These are phyloP conservation scores for Ophiostoma novo-ulmi DNA, from an alignment of 2,329 filamentous ascomycete species.

Conservation along the genomic window DNA sequence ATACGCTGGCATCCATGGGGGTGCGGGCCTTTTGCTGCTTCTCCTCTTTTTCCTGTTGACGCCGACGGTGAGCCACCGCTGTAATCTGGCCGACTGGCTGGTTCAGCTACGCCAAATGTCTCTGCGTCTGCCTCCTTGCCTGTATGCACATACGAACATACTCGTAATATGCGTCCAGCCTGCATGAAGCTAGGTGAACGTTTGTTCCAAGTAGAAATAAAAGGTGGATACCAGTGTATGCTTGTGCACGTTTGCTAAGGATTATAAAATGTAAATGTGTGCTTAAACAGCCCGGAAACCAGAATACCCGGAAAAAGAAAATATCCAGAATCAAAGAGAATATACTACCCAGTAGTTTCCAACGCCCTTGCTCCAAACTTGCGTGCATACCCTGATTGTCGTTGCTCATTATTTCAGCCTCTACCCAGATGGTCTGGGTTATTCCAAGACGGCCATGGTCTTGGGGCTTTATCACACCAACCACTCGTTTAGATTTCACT, in stretches of 20 bases:
- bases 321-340: background rate
- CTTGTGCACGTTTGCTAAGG: background rate
- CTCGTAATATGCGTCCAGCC: background rate
- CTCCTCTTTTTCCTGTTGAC: slow-evolving; percentile 1
- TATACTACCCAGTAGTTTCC: background rate
- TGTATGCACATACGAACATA: background rate
- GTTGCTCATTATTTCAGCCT: slow-evolving; percentile 6
- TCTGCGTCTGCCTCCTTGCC: background rate
- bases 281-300: background rate
- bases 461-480: background rate
- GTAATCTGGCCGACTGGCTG: background rate
- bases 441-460: background rate
- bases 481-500: background rate
- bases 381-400: slow-evolving; percentile 4
- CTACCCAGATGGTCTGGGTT: background rate
- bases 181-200: background rate
- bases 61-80: background rate
- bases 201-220: background rate
- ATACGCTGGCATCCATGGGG: slow-evolving; percentile 1
- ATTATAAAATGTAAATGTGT: background rate
- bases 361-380: slow-evolving; percentile 4
- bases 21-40: background rate
- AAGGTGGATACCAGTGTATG: background rate
- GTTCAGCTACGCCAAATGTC: background rate
- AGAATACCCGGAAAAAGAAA: background rate